Base-by-base conservation (phyloP, 225 moss, liverwort and hornwort genomes). In the Rhytidiadelphus loreus region DNA sequence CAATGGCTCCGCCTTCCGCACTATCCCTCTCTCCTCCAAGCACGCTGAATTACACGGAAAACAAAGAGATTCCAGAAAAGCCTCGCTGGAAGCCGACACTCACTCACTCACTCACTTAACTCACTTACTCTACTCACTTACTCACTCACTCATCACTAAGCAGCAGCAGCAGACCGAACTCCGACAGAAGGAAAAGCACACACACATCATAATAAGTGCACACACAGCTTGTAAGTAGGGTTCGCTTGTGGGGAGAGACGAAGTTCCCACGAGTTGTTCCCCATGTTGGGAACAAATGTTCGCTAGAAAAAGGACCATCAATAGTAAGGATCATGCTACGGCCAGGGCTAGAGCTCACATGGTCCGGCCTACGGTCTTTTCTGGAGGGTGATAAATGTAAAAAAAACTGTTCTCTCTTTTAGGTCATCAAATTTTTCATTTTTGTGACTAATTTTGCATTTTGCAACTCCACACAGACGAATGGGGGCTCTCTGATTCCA, bases 401-500 rank as follows among this genome's bases (percentile, higher is more conserved):
- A n/a, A 43, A 48, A 13, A 2, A 7, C 18, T 18, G 48, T 50
- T 3, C 50, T 13, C 50, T 32, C 9, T 15, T 55, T 9, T 1
- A 9, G 6, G 5, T 2, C 35, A 9, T 24, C 6, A 37, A 77
- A 74, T 77, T 55, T 33, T 5, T 13, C 5, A 33, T 21, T 22
- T 33, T 35, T 8, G 15, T 23, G 13, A 53, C 23, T 23, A 52
- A 8, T 76, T 75, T 32, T 12, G 7, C 0, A 12, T 5, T 33
- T 75, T 1, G 6, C 4, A 28, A 44, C 0, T 2, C 0, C 1
- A 1, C 4, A 1, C 4, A 10, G 3, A n/a, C 0, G 5, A 12
- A 8, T 50, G 1, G 10, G 21, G 11, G 35, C 22, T 4, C 9
- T 53, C 9, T 76, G 76, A 35, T 22, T 35, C 23, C 35, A 3